A percentile compares a stretch with the other conserved stretches of the same genome.
phyloP scores from a whole-genome alignment of 108 stramenopile genomes.

The Epithemia pelagica region DNA sequence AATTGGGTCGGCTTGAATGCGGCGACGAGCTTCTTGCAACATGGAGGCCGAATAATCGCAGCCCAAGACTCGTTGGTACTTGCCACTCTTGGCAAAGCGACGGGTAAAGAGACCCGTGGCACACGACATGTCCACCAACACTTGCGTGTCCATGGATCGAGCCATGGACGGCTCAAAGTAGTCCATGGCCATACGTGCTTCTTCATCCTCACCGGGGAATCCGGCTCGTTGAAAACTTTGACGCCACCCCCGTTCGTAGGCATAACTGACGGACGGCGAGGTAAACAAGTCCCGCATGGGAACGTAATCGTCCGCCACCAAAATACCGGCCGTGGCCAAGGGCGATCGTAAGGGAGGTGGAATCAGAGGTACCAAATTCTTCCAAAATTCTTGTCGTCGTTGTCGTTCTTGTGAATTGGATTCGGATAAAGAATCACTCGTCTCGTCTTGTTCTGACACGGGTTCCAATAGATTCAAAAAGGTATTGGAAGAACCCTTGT shows the following conservation, averaged over 20 bases:
- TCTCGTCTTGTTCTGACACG: constrained; percentile 1
- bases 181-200: constrained; percentile 73
- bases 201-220: constrained; percentile 88
- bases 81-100: constrained; percentile 62
- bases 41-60: constrained; percentile 91
- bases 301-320: constrained; percentile 27
- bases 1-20: constrained; percentile 54
- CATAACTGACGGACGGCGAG: constrained; percentile 75
- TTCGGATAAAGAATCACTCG: constrained; percentile 2
- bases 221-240: constrained; percentile 85
- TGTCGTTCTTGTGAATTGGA: constrained; percentile 4
- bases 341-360: constrained; percentile 60
- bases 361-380: constrained; percentile 35
- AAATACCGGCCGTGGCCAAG: constrained; percentile 25
- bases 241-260: constrained; percentile 94
- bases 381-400: constrained; percentile 9
- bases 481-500: constrained; percentile 48
- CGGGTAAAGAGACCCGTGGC: constrained; percentile 89
- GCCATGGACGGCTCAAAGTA: constrained; percentile 67
- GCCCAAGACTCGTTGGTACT: constrained; percentile 79
- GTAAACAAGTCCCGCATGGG: constrained; percentile 87
- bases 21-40: constrained; percentile 78
- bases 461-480: constrained; percentile 66
- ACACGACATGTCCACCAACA: constrained; percentile 93
- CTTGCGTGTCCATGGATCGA: constrained; percentile 13